Evolutionary conservation across 2,329 filamentous ascomycete genomes (phyloP).

Genomic region (Plenodomus lindquistii): DNA sequence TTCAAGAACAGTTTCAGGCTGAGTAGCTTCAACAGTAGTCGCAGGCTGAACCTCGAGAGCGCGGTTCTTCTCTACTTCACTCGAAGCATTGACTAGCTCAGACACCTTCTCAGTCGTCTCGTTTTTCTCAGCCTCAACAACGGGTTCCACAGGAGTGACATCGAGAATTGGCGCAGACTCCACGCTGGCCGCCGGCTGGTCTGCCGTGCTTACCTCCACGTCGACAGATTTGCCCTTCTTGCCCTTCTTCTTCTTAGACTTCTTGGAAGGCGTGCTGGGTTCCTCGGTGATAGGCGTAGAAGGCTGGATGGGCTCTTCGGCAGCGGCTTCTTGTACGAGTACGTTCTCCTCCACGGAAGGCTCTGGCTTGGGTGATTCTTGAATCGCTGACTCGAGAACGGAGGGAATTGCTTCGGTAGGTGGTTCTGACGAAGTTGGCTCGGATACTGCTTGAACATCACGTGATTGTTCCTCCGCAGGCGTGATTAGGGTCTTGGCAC

Average conservation of each 20-base stretch:
- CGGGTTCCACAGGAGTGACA: background rate
- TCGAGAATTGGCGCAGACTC: background rate
- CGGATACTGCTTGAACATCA: background rate
- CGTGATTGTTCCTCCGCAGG: background rate
- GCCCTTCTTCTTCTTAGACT: constrained; percentile 47
- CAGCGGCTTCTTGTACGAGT: background rate
- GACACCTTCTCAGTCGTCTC: background rate
- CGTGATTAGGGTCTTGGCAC: background rate
- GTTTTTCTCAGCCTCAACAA: background rate
- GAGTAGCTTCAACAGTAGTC: background rate
- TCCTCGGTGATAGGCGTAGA: constrained; percentile 11
- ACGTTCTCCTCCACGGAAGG: background rate
- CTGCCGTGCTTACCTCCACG: constrained; percentile 5
- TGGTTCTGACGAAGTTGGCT: background rate
- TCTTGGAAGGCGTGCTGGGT: constrained; percentile 42
- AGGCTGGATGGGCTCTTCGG: constrained; percentile 5
- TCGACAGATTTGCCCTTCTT: constrained; percentile 19
- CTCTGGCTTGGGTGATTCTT: background rate
- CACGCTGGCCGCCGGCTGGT: background rate
- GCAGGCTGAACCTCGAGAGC: background rate
- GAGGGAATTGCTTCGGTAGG: background rate
- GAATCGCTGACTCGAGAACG: background rate
- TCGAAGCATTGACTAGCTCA: background rate
- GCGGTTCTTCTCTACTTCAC: background rate
- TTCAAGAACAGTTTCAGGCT: background rate